phyloP scores from a whole-genome alignment of 192 early-diverging fungal species.

The Coemansia guatemalensis region DNA sequence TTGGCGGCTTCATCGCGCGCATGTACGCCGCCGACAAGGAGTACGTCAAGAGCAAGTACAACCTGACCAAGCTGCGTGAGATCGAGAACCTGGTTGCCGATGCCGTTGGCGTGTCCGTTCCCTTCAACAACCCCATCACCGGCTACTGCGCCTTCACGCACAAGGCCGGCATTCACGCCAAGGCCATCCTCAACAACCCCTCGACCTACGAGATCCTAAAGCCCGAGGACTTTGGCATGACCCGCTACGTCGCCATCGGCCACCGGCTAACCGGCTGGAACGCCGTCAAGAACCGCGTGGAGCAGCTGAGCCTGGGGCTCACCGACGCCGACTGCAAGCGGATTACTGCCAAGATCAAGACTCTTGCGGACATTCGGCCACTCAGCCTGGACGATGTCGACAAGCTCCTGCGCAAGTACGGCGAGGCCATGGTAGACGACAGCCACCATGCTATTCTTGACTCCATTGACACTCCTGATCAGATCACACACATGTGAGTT shows the following conservation, averaged over 20 bases:
- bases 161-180: slow-evolving; percentile 99
- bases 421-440: slow-evolving; percentile 60
- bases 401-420: slow-evolving; percentile 52
- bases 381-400: slow-evolving; percentile 94
- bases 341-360: slow-evolving; percentile 93
- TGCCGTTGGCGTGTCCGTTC: slow-evolving; percentile 90
- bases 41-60: slow-evolving; percentile 92
- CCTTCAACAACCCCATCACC: slow-evolving; percentile 99
- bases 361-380: slow-evolving; percentile 89
- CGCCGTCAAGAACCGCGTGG: slow-evolving; percentile 97
- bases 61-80: slow-evolving; percentile 88
- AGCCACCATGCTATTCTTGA: slow-evolving; percentile 53
- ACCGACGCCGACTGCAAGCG: slow-evolving; percentile 90
- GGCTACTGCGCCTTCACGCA: slow-evolving; percentile 99
- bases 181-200: slow-evolving; percentile 99
- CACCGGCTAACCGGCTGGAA: slow-evolving; percentile 99
- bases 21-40: slow-evolving; percentile 95
- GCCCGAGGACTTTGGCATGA: slow-evolving; percentile 99
- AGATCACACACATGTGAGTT: slow-evolving; percentile 47
- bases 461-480: slow-evolving; percentile 55
- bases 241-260: slow-evolving; percentile 94
- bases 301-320: slow-evolving; percentile 82
- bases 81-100: slow-evolving; percentile 97
- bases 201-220: slow-evolving; percentile 97
- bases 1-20: slow-evolving; percentile 91